Base-by-base conservation (phyloP, 2,329 filamentous ascomycete genomes). In the Endothia cerciana region DNA sequence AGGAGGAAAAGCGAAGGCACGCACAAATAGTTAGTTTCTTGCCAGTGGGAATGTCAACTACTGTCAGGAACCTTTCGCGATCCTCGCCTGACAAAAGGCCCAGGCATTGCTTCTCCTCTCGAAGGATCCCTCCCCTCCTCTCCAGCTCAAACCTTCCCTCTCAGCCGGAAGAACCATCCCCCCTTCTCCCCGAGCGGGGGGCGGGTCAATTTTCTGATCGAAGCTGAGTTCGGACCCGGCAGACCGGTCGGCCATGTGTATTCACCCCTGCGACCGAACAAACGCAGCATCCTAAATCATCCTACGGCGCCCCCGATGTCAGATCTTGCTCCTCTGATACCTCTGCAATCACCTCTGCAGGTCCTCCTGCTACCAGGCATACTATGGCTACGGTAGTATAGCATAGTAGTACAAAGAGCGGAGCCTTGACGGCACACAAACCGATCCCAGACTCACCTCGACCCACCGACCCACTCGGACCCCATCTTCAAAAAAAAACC, bases 361-460 rank as follows among this genome's bases (percentile, higher is more conserved):
- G 33, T 5, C 33, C 33, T 36, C 33, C 33, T 36, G 33, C 33
- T n/a, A n/a, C n/a, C n/a, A n/a, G n/a, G n/a, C n/a, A n/a, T n/a
- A n/a, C n/a, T n/a, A n/a, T n/a, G n/a, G n/a, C n/a, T n/a, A n/a
- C n/a, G n/a, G n/a, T n/a, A n/a, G n/a, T n/a, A n/a, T n/a, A n/a
- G n/a, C n/a, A n/a, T n/a, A n/a, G 33, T 36, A 36, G 33, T 36
- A 36, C 33, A n/a, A n/a, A 49, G 45, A 49, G 45, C 45, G 45
- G 45, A 49, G 22, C 45, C 45, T 47, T 25, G 22, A 13, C n/a
- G n/a, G n/a, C 56, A 59, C 65, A 60, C 56, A 60, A 56, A 60
- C 62, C 33, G 62, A 59, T 51, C 65, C 57, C 57, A 60, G 65
- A 43, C 62, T 67, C 40, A 58, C 65, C n/a, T n/a, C 51, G 55